Evolutionary conservation across 768 basidiomycete species (phyloP).

Genomic region (Naematelia encephala): DNA sequence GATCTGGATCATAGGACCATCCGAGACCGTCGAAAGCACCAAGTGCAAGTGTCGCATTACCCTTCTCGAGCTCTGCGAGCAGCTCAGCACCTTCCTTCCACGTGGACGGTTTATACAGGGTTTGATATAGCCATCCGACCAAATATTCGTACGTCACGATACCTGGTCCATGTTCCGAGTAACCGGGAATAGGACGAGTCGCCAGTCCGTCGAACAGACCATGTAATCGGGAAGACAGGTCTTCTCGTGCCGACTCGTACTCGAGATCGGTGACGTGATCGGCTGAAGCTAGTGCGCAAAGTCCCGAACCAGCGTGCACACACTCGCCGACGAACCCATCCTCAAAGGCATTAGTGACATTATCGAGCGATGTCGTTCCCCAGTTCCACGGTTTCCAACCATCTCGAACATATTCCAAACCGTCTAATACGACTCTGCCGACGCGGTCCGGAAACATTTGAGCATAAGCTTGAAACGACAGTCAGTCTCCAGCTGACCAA

Average conservation of each 20-base stretch:
- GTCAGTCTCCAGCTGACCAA: not conserved
- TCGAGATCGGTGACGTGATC: not conserved
- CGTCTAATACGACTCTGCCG: constrained; percentile 15
- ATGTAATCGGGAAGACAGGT: not conserved
- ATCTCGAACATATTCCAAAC: constrained; percentile 11
- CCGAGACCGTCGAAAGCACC: not conserved
- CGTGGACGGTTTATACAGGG: constrained; percentile 1
- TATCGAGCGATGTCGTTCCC: constrained; percentile 14
- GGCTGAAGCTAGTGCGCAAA: constrained; percentile 1
- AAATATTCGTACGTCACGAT: constrained; percentile 6
- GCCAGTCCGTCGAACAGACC: not conserved
- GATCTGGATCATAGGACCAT: not conserved
- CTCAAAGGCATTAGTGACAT: constrained; percentile 11
- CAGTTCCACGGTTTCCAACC: constrained; percentile 9
- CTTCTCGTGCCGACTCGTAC: not conserved
- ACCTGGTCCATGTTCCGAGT: not conserved
- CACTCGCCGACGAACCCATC: constrained; percentile 14
- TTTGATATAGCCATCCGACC: not conserved
- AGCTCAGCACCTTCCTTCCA: not conserved
- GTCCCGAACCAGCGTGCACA: not conserved
- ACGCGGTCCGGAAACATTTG: constrained; percentile 21
- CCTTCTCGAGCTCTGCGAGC: constrained; percentile 1
- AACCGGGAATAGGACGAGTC: constrained; percentile 2
- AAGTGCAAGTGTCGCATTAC: constrained; percentile 4
- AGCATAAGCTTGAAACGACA: constrained; percentile 12